Evolutionary conservation across 768 basidiomycete genomes (phyloP).

Genomic region (Mycena maculata): DNA sequence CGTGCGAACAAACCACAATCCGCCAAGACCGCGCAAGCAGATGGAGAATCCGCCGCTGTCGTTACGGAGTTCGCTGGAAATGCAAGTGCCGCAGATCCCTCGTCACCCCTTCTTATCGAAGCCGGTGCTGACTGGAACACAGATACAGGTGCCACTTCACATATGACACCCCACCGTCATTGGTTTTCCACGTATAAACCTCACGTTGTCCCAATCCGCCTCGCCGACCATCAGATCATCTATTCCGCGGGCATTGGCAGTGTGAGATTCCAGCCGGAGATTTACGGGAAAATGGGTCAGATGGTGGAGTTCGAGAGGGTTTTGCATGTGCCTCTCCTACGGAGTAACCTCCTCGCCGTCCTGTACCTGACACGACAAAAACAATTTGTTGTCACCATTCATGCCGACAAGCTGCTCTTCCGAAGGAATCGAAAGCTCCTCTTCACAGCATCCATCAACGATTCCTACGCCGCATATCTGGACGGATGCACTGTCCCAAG

Average conservation of each 20-base stretch:
- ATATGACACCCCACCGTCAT: constrained; percentile 47
- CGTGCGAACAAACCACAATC: background rate
- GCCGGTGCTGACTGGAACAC: constrained; percentile 39
- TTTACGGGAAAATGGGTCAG: constrained; percentile 3
- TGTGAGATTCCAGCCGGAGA: constrained; percentile 38
- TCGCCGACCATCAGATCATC: constrained; percentile 39
- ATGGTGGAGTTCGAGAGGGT: constrained; percentile 37
- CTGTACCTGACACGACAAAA: constrained; percentile 26
- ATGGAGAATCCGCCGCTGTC: background rate
- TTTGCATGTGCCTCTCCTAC: constrained; percentile 37
- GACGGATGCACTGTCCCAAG: constrained; percentile 29
- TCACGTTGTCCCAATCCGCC: constrained; percentile 36
- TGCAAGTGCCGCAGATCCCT: constrained; percentile 28
- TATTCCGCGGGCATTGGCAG: constrained; percentile 41
- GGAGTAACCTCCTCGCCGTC: constrained; percentile 20
- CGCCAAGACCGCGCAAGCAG: constrained; percentile 6
- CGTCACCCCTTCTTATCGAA: constrained; percentile 23
- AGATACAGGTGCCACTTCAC: constrained; percentile 48
- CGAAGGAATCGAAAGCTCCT: background rate
- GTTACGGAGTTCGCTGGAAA: constrained; percentile 29
- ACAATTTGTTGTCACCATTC: constrained; percentile 16
- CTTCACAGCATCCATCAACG: constrained; percentile 19
- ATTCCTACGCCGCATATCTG: constrained; percentile 35
- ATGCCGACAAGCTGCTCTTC: constrained; percentile 7
- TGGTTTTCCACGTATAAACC: constrained; percentile 42